phyloP scores from a whole-genome alignment of 208 protist genomes.

The Angomonas desouzai region DNA sequence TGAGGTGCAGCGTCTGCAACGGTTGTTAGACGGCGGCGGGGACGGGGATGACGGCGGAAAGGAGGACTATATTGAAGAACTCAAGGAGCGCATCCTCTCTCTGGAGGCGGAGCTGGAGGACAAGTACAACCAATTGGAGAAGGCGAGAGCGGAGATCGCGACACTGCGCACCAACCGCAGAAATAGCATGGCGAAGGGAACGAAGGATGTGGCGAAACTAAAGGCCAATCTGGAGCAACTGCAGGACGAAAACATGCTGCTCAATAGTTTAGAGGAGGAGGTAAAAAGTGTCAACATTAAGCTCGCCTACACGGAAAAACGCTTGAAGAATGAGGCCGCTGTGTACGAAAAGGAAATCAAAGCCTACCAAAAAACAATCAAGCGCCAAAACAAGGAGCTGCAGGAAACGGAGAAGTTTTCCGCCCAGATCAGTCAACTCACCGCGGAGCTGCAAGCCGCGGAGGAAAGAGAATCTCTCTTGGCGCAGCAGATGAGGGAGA shows the following conservation, averaged over 20 bases:
- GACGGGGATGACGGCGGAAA: constrained; percentile 24
- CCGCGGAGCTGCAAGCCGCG: constrained; percentile 7
- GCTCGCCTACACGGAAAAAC: background rate
- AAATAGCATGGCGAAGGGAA: constrained; percentile 12
- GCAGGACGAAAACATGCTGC: constrained; percentile 29
- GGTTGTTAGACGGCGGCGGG: constrained; percentile 37
- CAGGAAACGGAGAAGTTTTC: constrained; percentile 13
- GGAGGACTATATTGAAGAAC: constrained; percentile 44
- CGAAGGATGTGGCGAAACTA: constrained; percentile 33
- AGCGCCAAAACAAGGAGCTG: constrained; percentile 12
- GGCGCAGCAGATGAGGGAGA: background rate
- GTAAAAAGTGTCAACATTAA: constrained; percentile 17
- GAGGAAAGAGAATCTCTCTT: background rate
- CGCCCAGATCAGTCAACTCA: constrained; percentile 5
- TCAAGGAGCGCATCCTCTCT: constrained; percentile 34
- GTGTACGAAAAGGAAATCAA: constrained; percentile 7
- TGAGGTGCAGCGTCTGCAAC: constrained; percentile 66
- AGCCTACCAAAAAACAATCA: constrained; percentile 6
- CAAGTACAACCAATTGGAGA: constrained; percentile 31
- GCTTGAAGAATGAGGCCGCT: background rate
- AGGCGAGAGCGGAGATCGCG: constrained; percentile 27
- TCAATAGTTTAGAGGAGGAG: constrained; percentile 28
- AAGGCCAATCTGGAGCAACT: constrained; percentile 27
- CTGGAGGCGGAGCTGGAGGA: constrained; percentile 42
- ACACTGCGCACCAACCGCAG: constrained; percentile 22